Evolutionary conservation across 352 stramenopile species (phyloP).

Genomic region (Phytopythium cucurbitacearum): DNA sequence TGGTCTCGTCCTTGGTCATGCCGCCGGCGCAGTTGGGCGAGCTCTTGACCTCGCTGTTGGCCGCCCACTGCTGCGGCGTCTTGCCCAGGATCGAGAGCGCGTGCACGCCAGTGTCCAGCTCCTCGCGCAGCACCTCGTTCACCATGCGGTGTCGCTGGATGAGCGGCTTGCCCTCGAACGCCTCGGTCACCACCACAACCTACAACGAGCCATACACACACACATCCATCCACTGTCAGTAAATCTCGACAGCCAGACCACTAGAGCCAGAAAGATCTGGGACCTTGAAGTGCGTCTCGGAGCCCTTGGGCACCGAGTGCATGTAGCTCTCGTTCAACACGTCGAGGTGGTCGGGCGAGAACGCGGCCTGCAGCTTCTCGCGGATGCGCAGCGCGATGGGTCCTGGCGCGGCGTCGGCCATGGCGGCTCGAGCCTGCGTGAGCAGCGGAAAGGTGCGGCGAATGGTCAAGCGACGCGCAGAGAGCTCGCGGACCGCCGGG

Average conservation of each 20-base stretch:
- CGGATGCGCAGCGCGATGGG: constrained; percentile 60
- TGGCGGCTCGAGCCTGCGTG: constrained; percentile 10
- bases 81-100: constrained; percentile 95
- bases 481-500: neutral
- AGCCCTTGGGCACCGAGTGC: constrained; percentile 92
- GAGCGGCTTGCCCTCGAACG: constrained; percentile 87
- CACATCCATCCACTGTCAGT: neutral
- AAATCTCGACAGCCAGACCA: neutral
- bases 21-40: constrained; percentile 73
- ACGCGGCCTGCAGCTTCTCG: constrained; percentile 56
- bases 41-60: constrained; percentile 39
- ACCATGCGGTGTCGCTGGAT: constrained; percentile 91
- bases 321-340: constrained; percentile 95
- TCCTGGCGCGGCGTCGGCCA: constrained; percentile 28
- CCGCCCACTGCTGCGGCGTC: constrained; percentile 90
- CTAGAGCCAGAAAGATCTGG: neutral
- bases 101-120: constrained; percentile 88
- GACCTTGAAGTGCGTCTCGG: constrained; percentile 96
- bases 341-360: constrained; percentile 68
- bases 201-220: constrained; percentile 1
- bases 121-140: constrained; percentile 83
- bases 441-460: constrained; percentile 1
- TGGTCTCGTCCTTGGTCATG: constrained; percentile 66
- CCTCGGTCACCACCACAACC: constrained; percentile 89
- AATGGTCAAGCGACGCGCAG: neutral